Base-by-base conservation (phyloP, 768 basidiomycete species). In the Neoboletus brunneissimus region DNA sequence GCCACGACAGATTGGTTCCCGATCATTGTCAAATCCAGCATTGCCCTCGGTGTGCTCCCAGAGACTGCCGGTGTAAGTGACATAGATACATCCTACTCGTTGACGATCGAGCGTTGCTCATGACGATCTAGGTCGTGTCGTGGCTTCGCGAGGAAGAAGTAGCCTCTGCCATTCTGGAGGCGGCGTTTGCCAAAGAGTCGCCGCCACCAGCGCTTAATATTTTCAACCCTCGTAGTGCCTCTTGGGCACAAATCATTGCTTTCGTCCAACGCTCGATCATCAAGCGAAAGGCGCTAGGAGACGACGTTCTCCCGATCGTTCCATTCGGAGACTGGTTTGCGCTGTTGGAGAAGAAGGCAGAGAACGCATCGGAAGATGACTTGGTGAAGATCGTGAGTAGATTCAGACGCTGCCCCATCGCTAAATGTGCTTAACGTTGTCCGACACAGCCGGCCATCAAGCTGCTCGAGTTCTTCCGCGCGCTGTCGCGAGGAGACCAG, bases 1-100 rank as follows among this genome's bases (percentile, higher is more conserved):
- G 72, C 71, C 4, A 67, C 71, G 4, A 73, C 66, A 0, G 78
- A 81, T 46, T 82, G 81, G 81, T 60, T 81, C 29, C 79, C 81
- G 16, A 69, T 73, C 37, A 63, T 81, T 4, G 68, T 77, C 16
- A 69, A 75, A 51, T 71, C 73, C 0, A 72, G 72, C 45, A n/a
- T 69, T 12, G 53, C 58, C 5, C 60, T 68, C 10, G 70, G 69
- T 47, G 59, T 55, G 16, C 53, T 76, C 6, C 72, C 74, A 8
- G 53, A 57, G n/a, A 64, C 68, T 0, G 51, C 60, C 1, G 72
- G 73, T 20, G 79, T 79, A 58, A 51, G 77, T 64, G 15, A 6
- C 15, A 31, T 6, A n/a, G 16, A 13, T n/a, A 4, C 12, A 13
- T 32, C 7, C 4, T 7, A n/a, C 18, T 8, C 9, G 1, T 31